Conservation (phyloP, 129 eudicot genomes). For the Cynara cardunculus region DNA sequence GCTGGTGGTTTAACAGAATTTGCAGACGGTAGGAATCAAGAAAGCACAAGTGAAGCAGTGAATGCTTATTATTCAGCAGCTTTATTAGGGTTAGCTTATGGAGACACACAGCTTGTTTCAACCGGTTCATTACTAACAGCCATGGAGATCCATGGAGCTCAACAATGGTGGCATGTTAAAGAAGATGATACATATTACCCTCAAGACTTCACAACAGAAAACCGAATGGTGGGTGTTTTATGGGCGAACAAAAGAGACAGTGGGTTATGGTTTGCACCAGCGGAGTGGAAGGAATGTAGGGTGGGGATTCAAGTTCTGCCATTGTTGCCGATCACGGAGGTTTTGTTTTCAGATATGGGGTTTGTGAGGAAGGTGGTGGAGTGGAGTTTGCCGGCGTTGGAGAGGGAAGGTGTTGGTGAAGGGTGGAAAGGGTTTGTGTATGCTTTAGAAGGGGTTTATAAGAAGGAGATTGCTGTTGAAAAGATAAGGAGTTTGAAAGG, state of each 20-base stretch:
- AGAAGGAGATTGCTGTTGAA: slow-evolving; percentile 46
- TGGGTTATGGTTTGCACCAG: slow-evolving; percentile 89
- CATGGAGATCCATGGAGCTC: slow-evolving; percentile 72
- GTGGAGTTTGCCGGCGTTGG: slow-evolving; percentile 69
- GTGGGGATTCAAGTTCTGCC: slow-evolving; percentile 85
- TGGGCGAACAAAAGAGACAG: slow-evolving; percentile 91
- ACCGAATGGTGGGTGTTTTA: slow-evolving; percentile 74
- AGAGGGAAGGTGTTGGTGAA: slow-evolving; percentile 81
- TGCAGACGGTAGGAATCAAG: slow-evolving; percentile 85
- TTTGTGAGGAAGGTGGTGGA: slow-evolving; percentile 57
- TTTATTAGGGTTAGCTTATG: slow-evolving; percentile 84
- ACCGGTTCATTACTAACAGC: slow-evolving; percentile 60
- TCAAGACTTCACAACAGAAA: slow-evolving; percentile 52
- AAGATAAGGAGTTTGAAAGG: slow-evolving; percentile 54
- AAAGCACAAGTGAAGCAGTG: slow-evolving; percentile 90
- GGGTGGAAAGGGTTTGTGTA: slow-evolving; percentile 94
- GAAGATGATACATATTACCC: slow-evolving; percentile 43
- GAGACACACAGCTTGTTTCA: slow-evolving; percentile 71
- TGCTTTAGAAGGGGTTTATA: slow-evolving; percentile 80
- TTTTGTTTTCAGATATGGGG: slow-evolving; percentile 55
- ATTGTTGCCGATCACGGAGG: slow-evolving; percentile 64
- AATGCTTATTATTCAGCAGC: slow-evolving; percentile 91
- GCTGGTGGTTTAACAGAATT: slow-evolving; percentile 85
- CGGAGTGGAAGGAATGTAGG: slow-evolving; percentile 74
- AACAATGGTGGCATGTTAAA: slow-evolving; percentile 88